Percentiles rank a stretch among this genome's conserved stretches.
phyloP scores from a whole-genome alignment of 2,329 filamentous ascomycete species.

The Tolypocladium nubicola region DNA sequence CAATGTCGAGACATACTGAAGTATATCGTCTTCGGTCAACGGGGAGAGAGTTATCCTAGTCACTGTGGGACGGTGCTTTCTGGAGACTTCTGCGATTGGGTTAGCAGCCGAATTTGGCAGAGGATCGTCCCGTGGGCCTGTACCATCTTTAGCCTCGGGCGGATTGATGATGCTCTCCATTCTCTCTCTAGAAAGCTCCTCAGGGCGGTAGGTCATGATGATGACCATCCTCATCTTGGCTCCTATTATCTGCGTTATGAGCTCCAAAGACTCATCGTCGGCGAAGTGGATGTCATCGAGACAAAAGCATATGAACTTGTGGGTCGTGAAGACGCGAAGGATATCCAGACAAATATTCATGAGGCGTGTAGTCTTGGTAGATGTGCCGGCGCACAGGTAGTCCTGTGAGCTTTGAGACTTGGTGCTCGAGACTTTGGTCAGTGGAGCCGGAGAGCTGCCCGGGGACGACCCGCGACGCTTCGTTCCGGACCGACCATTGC shows the following conservation, averaged over 20 bases:
- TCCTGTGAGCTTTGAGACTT: constrained; percentile 46
- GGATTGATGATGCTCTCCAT: constrained; percentile 45
- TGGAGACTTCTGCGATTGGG: constrained; percentile 26
- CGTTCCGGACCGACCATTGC: constrained; percentile 18
- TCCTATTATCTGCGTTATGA: constrained; percentile 70
- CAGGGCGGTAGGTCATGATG: constrained; percentile 64
- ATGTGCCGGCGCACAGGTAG: constrained; percentile 45
- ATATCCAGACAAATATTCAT: constrained; percentile 86
- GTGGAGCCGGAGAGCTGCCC: constrained; percentile 27
- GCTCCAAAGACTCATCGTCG: constrained; percentile 75
- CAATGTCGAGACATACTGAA: constrained; percentile 72
- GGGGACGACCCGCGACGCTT: constrained; percentile 40
- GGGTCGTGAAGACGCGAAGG: constrained; percentile 65
- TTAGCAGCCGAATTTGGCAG: constrained; percentile 10
- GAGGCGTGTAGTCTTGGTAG: constrained; percentile 59
- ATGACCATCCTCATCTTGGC: constrained; percentile 73
- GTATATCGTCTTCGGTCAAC: constrained; percentile 68
- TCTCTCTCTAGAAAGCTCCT: constrained; percentile 48
- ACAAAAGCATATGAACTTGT: constrained; percentile 81
- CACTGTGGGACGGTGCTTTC: constrained; percentile 40
- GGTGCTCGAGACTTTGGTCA: constrained; percentile 21
- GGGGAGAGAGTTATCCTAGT: constrained; percentile 65
- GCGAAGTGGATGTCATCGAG: constrained; percentile 87
- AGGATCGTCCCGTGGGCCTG: background rate
- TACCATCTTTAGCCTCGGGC: constrained; percentile 39